Percentiles rank a stretch among this genome's conserved stretches.
Evolutionary conservation across 1,139 yeast genomes (phyloP).

Genomic region (Yamadazyma triangularis): DNA sequence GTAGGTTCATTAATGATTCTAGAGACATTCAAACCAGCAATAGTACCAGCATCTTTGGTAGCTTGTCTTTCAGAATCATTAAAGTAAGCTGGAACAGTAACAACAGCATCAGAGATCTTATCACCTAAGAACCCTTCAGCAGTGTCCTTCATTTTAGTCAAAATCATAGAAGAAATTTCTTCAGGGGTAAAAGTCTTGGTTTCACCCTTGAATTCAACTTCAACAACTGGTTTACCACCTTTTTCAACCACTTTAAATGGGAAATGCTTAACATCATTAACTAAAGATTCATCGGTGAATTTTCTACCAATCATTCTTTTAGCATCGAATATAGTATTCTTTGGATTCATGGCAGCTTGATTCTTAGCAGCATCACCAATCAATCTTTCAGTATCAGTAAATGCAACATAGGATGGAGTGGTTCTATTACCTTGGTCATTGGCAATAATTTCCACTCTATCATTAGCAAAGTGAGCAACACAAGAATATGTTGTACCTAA

Average conservation of each 20-base stretch:
- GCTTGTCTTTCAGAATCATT: constrained; percentile 60
- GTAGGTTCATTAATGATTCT: constrained; percentile 58
- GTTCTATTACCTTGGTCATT: constrained; percentile 72
- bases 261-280: constrained; percentile 55
- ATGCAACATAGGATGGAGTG: constrained; percentile 65
- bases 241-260: constrained; percentile 57
- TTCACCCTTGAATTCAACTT: constrained; percentile 64
- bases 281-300: constrained; percentile 54
- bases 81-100: constrained; percentile 62
- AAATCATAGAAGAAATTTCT: constrained; percentile 62
- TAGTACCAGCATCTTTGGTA: constrained; percentile 56
- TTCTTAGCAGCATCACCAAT: constrained; percentile 71
- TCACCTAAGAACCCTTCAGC: constrained; percentile 61
- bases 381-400: constrained; percentile 62
- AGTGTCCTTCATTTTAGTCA: constrained; percentile 60
- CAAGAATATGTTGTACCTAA: constrained; percentile 80
- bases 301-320: constrained; percentile 68
- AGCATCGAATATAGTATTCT: constrained; percentile 64
- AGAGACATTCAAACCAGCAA: constrained; percentile 54
- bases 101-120: constrained; percentile 62
- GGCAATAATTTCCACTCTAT: constrained; percentile 65
- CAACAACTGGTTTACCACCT: constrained; percentile 55
- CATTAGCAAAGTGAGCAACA: constrained; percentile 70
- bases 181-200: constrained; percentile 61
- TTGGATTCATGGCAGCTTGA: constrained; percentile 67